Base-by-base conservation (phyloP, 2,329 filamentous ascomycete genomes). In the Stachybotrys elegans region DNA sequence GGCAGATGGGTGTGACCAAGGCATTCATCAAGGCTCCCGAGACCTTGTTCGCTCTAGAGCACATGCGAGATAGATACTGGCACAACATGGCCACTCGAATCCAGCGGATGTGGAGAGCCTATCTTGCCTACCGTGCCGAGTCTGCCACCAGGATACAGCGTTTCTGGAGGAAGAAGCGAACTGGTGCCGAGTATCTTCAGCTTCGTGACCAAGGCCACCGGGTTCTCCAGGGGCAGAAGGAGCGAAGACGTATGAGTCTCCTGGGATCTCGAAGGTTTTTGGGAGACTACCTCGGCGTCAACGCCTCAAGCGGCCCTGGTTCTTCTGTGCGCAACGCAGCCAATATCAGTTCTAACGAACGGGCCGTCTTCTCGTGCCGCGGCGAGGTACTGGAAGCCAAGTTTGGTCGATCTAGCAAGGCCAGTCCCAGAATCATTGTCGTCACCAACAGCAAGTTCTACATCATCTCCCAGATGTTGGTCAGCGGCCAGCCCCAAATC, bases 31-130 rank as follows among this genome's bases (percentile, higher is more conserved):
- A 98, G 68, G 91, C 93, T 0, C 93, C 93, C 1, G 93, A 98
- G 67, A 98, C 93, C 0, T 72, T 98, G 2, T 98, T 98, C 60
- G 93, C 93, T 3, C 73, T 98, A 11, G 93, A 98, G 66, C 91
- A 94, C 46, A 97, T 98, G 92, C 82, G 93, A 60, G 93, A 98
- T 62, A 79, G 88, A 45, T 98, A 97, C 68, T 97, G 92, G 92
- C 92, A 97, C 67, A 98, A 97, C 69, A 97, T 98, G 93, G 93
- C 93, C 4, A 95, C 92, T 48, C 83, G 93, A 47, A 97, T 98
- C 47, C 93, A 98, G 69, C 81, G 93, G 54, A 93, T 95, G 60
- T 98, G 93, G 93, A 81, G 93, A 57, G 95, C 94, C 42, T 97
- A 96, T 60, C 77, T 97, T 32, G 84, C 92, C 5, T 97, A 97